Conservation (phyloP, 192 early-diverging fungal species). For the Linnemannia schmuckeri region DNA sequence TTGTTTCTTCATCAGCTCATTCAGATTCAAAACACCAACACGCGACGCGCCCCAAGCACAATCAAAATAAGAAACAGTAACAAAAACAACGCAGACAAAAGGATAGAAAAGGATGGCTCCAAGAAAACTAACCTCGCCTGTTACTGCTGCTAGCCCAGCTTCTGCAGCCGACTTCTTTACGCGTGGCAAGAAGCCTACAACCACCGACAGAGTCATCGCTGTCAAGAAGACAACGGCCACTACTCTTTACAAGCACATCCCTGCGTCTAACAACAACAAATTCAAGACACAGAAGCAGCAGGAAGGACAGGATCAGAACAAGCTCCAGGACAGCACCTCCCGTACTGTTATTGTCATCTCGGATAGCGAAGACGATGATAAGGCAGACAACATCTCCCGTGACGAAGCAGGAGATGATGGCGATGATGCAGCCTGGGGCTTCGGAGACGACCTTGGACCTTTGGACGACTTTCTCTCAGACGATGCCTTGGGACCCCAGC, state of each 20-base stretch:
- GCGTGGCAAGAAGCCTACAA: slow-evolving; percentile 23
- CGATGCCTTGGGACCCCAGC: not conserved
- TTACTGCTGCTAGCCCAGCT: not conserved
- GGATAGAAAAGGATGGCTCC: slow-evolving; percentile 4
- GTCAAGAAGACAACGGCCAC: slow-evolving; percentile 9
- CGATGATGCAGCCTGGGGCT: not conserved
- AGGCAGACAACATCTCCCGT: not conserved
- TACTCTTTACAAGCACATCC: not conserved
- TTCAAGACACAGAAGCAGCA: not conserved
- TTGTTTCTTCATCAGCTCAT: too few relatives aligned
- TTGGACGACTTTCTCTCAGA: not conserved
- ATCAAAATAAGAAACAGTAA: not conserved
- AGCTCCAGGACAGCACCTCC: not conserved
- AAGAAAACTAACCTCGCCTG: not conserved
- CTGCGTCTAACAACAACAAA: not conserved
- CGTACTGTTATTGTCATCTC: not conserved
- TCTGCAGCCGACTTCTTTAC: slow-evolving; percentile 28
- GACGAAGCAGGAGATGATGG: not conserved
- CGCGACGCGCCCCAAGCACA: too few relatives aligned
- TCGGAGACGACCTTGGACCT: not conserved
- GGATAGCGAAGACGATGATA: not conserved
- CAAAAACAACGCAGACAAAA: not conserved
- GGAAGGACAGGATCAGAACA: not conserved
- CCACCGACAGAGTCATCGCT: slow-evolving; percentile 6
- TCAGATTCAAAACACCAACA: too few relatives aligned